A percentile compares a stretch with the other conserved stretches of the same genome.
These are phyloP conservation scores for Sphagnum fallax DNA, from an alignment of 228 moss, liverwort and hornwort genomes.

Conservation along the genomic window DNA sequence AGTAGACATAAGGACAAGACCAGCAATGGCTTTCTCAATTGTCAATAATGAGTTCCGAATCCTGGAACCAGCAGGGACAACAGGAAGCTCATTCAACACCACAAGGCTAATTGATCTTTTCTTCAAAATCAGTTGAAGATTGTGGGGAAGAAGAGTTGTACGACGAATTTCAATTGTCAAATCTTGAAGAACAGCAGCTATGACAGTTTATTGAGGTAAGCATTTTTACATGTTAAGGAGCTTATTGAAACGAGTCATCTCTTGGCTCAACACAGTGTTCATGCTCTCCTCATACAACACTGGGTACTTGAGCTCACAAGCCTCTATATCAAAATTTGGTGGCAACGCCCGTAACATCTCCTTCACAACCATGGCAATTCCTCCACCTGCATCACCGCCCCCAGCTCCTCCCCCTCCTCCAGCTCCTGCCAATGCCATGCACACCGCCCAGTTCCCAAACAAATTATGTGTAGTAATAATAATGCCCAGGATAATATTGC, in stretches of 20 bases:
- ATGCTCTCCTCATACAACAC: conserved; percentile 88
- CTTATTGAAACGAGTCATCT: conserved; percentile 96
- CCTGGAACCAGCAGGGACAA: conserved; percentile 18
- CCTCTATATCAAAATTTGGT: conserved; percentile 78
- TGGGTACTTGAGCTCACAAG: conserved; percentile 78
- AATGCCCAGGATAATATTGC: no score
- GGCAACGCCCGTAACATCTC: conserved; percentile 59
- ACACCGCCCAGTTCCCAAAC: neutral
- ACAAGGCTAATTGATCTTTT: neutral
- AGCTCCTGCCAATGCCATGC: conserved; percentile 12
- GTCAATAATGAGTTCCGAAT: conserved; percentile 71
- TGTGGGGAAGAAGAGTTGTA: neutral
- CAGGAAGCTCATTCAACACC: no score
- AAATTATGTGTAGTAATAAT: neutral
- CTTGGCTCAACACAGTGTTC: conserved; percentile 89
- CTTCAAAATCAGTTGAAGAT: neutral
- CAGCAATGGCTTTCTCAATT: conserved; percentile 86
- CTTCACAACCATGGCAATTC: conserved; percentile 47
- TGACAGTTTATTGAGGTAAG: no score
- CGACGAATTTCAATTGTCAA: no score
- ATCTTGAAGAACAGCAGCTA: no score
- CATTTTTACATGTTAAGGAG: conserved; percentile 42
- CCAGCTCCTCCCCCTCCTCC: conserved; percentile 36
- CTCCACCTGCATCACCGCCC: conserved; percentile 38
- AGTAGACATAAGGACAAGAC: conserved; percentile 82